These are phyloP conservation scores for Scolecobasidium constrictum DNA, from an alignment of 2,329 filamentous ascomycete species.

Conservation along the genomic window DNA sequence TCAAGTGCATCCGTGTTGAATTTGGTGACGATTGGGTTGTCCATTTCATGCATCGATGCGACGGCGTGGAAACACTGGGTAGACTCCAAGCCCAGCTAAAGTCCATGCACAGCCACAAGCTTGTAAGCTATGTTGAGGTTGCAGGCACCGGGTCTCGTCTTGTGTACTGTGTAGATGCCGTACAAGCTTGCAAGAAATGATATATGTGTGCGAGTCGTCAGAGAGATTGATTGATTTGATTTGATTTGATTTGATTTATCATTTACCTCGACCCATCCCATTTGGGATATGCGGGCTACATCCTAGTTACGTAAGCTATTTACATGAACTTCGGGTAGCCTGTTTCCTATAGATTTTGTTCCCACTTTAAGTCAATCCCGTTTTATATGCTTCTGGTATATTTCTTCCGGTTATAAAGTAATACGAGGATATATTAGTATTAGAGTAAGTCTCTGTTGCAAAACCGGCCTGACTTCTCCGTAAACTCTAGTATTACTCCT, in stretches of 20 bases:
- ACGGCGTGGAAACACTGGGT: too few relatives aligned
- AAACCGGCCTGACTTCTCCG: background rate
- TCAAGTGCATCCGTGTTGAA: too few relatives aligned
- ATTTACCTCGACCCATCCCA: background rate
- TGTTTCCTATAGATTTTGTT: background rate
- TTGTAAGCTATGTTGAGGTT: too few relatives aligned
- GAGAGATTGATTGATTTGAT: background rate
- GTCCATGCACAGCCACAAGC: too few relatives aligned
- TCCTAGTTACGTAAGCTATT: background rate
- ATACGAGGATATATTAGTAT: background rate
- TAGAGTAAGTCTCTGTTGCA: background rate
- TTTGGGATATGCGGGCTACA: background rate
- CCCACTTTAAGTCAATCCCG: background rate
- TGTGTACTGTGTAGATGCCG: too few relatives aligned
- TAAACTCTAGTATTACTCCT: background rate
- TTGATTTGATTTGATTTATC: background rate
- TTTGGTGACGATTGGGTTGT: too few relatives aligned
- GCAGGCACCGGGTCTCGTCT: too few relatives aligned
- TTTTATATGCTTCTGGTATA: background rate
- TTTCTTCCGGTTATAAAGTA: background rate
- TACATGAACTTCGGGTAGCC: background rate
- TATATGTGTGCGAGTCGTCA: too few relatives aligned
- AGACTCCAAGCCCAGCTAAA: too few relatives aligned
- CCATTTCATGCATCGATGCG: too few relatives aligned
- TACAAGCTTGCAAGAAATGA: too few relatives aligned